These are phyloP conservation scores for Nakazawaea peltata DNA, from an alignment of 805 yeast species.

Conservation along the genomic window DNA sequence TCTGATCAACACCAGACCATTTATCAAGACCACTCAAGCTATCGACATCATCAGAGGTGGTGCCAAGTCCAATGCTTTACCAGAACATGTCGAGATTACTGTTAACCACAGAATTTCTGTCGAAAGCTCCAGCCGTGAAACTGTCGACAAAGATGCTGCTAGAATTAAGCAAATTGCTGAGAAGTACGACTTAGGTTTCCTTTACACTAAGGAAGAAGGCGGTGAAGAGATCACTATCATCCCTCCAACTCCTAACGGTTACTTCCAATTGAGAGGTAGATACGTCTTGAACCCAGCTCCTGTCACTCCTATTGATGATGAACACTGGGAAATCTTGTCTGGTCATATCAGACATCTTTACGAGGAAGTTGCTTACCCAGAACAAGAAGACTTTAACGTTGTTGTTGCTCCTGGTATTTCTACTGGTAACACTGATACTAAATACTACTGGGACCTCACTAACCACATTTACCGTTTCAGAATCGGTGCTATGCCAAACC, in stretches of 20 bases:
- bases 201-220: constrained; percentile 14
- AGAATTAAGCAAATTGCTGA: constrained; percentile 35
- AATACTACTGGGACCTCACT: constrained; percentile 50
- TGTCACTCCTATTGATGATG: constrained; percentile 25
- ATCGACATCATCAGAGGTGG: constrained; percentile 65
- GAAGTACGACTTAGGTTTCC: constrained; percentile 40
- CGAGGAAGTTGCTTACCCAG: constrained; percentile 38
- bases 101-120: constrained; percentile 58
- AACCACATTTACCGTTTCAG: constrained; percentile 52
- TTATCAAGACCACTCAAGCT: constrained; percentile 56
- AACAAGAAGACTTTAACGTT: constrained; percentile 13
- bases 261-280: constrained; percentile 26
- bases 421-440: constrained; percentile 64
- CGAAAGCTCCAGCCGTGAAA: constrained; percentile 40
- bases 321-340: constrained; percentile 33
- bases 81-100: constrained; percentile 45
- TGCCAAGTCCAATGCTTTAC: constrained; percentile 64
- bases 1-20: constrained; percentile 23
- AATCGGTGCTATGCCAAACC: constrained; percentile 33
- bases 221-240: constrained; percentile 16
- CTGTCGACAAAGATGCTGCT: constrained; percentile 28
- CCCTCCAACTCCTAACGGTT: constrained; percentile 29
- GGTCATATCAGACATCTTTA: constrained; percentile 52
- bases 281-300: constrained; percentile 31
- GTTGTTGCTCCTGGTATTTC: constrained; percentile 51